Evolutionary conservation across 768 basidiomycete genomes (phyloP).

Genomic region (Auriculariales sp.): DNA sequence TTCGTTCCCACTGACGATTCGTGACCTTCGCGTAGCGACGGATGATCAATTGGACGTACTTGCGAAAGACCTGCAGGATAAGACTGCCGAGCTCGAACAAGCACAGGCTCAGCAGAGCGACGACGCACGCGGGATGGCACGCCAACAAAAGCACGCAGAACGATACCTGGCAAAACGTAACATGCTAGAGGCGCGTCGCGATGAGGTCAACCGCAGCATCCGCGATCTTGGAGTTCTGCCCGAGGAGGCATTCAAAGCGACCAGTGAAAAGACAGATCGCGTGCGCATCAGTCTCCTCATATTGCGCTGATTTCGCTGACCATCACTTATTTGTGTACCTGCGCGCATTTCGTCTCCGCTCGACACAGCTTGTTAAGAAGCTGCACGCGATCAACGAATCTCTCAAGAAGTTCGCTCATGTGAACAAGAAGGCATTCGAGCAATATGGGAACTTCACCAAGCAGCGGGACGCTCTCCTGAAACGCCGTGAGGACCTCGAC

Average conservation of each 20-base stretch:
- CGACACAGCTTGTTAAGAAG: constrained; percentile 69
- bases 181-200: constrained; percentile 69
- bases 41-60: constrained; percentile 62
- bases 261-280: constrained; percentile 72
- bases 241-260: constrained; percentile 96
- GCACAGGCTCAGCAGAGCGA: constrained; percentile 74
- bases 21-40: constrained; percentile 29
- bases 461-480: constrained; percentile 80
- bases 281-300: constrained; percentile 27
- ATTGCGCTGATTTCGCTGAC: neutral
- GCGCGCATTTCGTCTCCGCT: neutral
- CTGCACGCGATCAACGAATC: constrained; percentile 87
- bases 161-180: constrained; percentile 86
- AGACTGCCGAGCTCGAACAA: constrained; percentile 50
- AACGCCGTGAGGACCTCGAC: constrained; percentile 83
- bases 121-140: constrained; percentile 73
- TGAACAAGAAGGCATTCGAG: constrained; percentile 99
- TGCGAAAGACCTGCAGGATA: constrained; percentile 48
- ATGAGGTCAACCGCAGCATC: constrained; percentile 91
- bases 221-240: constrained; percentile 92
- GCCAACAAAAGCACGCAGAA: constrained; percentile 90
- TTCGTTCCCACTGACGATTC: neutral
- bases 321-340: neutral
- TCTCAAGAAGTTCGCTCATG: constrained; percentile 92
- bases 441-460: constrained; percentile 98